Percentiles rank a stretch among this genome's conserved stretches.
phyloP scores from a whole-genome alignment of 441 rosid species.

The Kokia cookei region DNA sequence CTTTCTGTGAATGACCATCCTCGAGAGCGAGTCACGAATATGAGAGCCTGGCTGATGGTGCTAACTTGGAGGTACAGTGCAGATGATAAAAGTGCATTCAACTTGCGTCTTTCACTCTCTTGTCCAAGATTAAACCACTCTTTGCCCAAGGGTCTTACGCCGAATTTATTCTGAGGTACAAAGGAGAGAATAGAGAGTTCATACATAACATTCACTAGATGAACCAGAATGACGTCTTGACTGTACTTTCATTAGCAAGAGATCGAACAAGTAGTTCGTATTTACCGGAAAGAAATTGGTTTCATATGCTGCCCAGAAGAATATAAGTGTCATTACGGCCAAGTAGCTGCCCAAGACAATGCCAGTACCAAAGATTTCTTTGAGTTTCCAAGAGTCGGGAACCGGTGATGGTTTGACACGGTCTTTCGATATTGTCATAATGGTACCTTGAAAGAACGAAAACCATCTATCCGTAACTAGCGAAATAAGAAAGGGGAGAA shows the following conservation, averaged over 20 bases:
- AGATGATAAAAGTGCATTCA: constrained; percentile 27
- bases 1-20: constrained; percentile 50
- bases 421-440: constrained; percentile 62
- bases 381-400: constrained; percentile 54
- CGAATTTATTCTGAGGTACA: constrained; percentile 43
- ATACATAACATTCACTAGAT: background rate
- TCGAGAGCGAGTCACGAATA: constrained; percentile 47
- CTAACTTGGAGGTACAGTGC: constrained; percentile 53
- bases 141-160: constrained; percentile 33
- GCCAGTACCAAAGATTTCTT: constrained; percentile 49
- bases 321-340: constrained; percentile 39
- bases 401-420: constrained; percentile 56
- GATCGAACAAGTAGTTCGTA: background rate
- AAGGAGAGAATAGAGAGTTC: background rate
- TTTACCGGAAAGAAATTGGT: constrained; percentile 43
- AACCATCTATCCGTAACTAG: background rate
- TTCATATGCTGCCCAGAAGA: constrained; percentile 37
- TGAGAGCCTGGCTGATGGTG: constrained; percentile 55
- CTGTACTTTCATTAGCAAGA: background rate
- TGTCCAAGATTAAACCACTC: constrained; percentile 10
- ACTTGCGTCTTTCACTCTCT: background rate
- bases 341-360: constrained; percentile 41
- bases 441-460: constrained; percentile 35
- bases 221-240: background rate
- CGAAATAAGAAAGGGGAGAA: background rate